Evolutionary conservation across 495 filamentous ascomycete genomes (phyloP), one percentile per base, ranked within the genome.

Genomic region (Chaetomium tenue): DNA sequence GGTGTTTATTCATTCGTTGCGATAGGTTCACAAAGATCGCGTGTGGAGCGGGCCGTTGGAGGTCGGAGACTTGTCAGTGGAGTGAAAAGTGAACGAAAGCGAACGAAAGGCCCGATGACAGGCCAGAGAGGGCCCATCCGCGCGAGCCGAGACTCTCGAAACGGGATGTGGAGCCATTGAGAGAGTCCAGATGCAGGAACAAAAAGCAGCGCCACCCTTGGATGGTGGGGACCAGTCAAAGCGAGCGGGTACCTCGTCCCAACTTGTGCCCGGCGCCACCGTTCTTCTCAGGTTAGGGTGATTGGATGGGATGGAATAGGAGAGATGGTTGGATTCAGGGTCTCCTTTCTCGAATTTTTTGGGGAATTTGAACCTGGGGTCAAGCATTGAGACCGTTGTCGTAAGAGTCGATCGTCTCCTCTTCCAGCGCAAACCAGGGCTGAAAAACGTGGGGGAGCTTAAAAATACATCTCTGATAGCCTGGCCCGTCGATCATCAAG

Each of bases 401-500:
- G 12, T 30, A 3, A 20, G 9, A 23, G 47, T 50, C 25, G 37
- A 46, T 58, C 40, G 42, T 47, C 42, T 11, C 46, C 20, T 50
- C 9, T 50, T 50, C n/a, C 2, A 23, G 23, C 56, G 28, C 13
- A 23, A 58, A 1, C 33, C 37, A 20, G 37, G 44, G 42, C 25
- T 40, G 2, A 30, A 25, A 48, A 30, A 48, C 44, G 47, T 52
- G 48, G 30, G 16, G 23, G 47, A 53, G 20, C 47, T 28, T 53
- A 52, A 52, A 52, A 53, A 50, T 39, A 26, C 33, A 20, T 22
- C 58, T 0, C 25, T 22, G 2, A 30, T 18, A n/a, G 30, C 42
- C 47, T 61, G 59, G 59, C 18, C 59, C 30, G 59, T 12, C 48
- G 59, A 61, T 61, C 47, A 40, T 20, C 46, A 26, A 60, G 30